Base-by-base conservation (phyloP, 129 eudicot species). In the Helichrysum umbraculigerum region DNA sequence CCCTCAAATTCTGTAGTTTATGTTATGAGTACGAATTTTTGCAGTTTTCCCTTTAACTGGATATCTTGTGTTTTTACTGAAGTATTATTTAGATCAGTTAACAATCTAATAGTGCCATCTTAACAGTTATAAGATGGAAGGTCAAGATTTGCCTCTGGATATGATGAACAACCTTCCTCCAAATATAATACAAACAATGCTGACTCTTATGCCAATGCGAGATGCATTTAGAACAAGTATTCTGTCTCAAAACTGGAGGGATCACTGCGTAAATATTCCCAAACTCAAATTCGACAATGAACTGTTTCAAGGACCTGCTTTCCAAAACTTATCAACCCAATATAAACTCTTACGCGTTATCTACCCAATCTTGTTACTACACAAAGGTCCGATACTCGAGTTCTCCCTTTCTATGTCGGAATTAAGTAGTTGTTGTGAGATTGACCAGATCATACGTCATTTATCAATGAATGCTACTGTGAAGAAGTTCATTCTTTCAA, bases 151-250 rank as follows among this genome's bases (percentile, higher is more conserved):
- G 3, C 7, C 69, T 30, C 5, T 20, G 15, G 84, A 86, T 67
- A 16, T 4, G 22, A 60, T 78, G 29, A 81, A 56, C 66, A 37
- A 78, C 39, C 82, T 87, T 69, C 88, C 88, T 19, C n/a, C 21
- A 3, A 74, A 47, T 52, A 47, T 87, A 20, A 66, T 78, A 20
- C 82, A 81, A 52, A 66, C 30, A 7, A 76, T 87, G 12, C 33
- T 84, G 19, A 67, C 28, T 66, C 50, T 62, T 30, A 35, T 87
- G 52, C 83, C 88, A 9, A 44, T 78, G 19, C 68, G 76, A 28
- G 85, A 87, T 78, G 86, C 79, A 33, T 87, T 72, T 22, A 51
- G 81, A 35, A 84, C 87, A 64, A 75, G 72, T 67, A 72, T 87
- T 37, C 32, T 87, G 32, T 87, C 88, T 25, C 50, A 19, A 22